Conservation (phyloP, 352 stramenopile genomes). For the Globisporangium recalcitrans region DNA sequence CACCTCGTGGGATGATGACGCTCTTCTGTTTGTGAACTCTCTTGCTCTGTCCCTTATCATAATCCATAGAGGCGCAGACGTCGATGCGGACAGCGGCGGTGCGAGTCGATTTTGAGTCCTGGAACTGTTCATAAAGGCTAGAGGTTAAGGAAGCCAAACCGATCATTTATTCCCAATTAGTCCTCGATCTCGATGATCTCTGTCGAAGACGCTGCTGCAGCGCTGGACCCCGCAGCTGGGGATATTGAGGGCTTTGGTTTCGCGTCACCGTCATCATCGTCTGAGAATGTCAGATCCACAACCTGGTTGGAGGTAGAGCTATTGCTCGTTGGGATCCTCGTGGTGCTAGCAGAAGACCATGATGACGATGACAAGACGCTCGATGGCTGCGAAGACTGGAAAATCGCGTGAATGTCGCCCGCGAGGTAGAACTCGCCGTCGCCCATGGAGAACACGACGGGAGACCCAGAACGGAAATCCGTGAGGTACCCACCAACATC, state of each 20-base stretch:
- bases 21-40: background rate
- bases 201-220: background rate
- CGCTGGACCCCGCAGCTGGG: background rate
- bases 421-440: slow-evolving; percentile 41
- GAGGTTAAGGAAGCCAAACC: background rate
- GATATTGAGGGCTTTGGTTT: background rate
- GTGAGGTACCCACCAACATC: no score
- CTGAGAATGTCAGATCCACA: slow-evolving; percentile 30
- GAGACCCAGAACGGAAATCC: slow-evolving; percentile 7
- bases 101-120: slow-evolving; percentile 6
- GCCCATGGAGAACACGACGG: slow-evolving; percentile 30
- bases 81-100: slow-evolving; percentile 5
- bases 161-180: background rate
- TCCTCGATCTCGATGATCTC: slow-evolving; percentile 15
- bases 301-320: slow-evolving; percentile 4
- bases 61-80: slow-evolving; percentile 16
- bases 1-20: background rate
- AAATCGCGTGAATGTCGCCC: slow-evolving; percentile 41
- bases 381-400: slow-evolving; percentile 12
- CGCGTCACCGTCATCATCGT: slow-evolving; percentile 9
- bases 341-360: background rate
- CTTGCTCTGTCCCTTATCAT: slow-evolving; percentile 6
- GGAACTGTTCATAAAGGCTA: background rate
- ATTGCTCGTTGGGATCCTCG: background rate
- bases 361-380: background rate